These are phyloP conservation scores for Penicillium parvum DNA, from an alignment of 495 filamentous ascomycete genomes.

Conservation along the genomic window DNA sequence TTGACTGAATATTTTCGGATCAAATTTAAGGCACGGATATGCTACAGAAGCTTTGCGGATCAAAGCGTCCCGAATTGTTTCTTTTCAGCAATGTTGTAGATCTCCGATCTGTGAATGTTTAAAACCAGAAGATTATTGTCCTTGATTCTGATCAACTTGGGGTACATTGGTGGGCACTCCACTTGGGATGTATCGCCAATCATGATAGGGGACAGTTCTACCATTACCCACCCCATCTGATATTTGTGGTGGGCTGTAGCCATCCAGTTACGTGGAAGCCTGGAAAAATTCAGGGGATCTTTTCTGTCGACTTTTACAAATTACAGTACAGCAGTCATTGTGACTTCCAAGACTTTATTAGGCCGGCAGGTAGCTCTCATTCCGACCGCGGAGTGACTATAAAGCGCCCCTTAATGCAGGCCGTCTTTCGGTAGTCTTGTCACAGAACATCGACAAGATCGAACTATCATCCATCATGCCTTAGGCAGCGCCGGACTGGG, in stretches of 20 bases:
- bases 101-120: too few species aligned
- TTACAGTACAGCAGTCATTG: too few species aligned
- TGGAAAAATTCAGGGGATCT: background rate
- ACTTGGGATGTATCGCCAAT: background rate
- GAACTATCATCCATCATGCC: background rate
- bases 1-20: background rate
- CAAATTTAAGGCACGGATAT: background rate
- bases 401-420: constrained; percentile 1
- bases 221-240: too few species aligned
- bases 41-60: background rate
- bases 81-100: too few species aligned
- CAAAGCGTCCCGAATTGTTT: too few species aligned
- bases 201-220: background rate
- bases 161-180: background rate
- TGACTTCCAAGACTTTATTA: too few species aligned
- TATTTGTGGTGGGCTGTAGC: too few species aligned
- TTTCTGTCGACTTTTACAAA: background rate
- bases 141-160: too few species aligned
- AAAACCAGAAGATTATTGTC: too few species aligned
- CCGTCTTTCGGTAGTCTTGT: background rate
- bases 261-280: background rate
- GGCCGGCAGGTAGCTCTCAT: constrained; percentile 4
- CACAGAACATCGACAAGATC: background rate
- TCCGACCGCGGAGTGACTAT: constrained; percentile 4
- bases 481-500: too few species aligned